These are phyloP conservation scores for Aspergillus diversus DNA, from an alignment of 495 filamentous ascomycete species.

Conservation along the genomic window DNA sequence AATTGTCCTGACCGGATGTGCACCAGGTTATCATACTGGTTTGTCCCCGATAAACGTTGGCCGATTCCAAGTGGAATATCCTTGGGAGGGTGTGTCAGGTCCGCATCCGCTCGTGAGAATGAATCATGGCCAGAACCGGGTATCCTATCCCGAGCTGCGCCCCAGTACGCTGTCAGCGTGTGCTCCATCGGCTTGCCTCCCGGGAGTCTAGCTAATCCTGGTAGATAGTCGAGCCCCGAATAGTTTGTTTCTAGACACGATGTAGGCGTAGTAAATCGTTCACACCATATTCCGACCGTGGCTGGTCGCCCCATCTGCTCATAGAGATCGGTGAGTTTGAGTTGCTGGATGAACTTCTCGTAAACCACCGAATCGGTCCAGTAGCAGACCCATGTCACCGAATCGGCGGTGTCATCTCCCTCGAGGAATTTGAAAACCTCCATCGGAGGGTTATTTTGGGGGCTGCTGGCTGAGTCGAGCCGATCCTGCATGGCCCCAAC, in stretches of 20 bases:
- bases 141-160: conserved; percentile 31
- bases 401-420: conserved; percentile 15
- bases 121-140: conserved; percentile 22
- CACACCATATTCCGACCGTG: conserved; percentile 24
- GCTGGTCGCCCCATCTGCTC: not conserved
- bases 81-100: not conserved
- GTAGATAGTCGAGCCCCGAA: conserved; percentile 28
- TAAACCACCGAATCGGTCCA: conserved; percentile 20
- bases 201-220: conserved; percentile 21
- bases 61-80: not conserved
- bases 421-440: conserved; percentile 24
- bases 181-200: conserved; percentile 14
- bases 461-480: not conserved
- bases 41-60: conserved; percentile 17
- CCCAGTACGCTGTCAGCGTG: conserved; percentile 30
- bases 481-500: conserved; percentile 9
- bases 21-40: conserved; percentile 23
- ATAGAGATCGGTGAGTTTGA: conserved; percentile 14
- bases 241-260: conserved; percentile 31
- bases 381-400: conserved; percentile 27
- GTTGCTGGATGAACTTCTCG: conserved; percentile 3
- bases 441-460: not conserved
- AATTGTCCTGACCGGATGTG: conserved; percentile 5
- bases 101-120: conserved; percentile 7
- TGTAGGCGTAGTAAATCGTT: conserved; percentile 16